These are phyloP conservation scores for Dacryopinax spathularia DNA, from an alignment of 768 basidiomycete species.

Conservation along the genomic window DNA sequence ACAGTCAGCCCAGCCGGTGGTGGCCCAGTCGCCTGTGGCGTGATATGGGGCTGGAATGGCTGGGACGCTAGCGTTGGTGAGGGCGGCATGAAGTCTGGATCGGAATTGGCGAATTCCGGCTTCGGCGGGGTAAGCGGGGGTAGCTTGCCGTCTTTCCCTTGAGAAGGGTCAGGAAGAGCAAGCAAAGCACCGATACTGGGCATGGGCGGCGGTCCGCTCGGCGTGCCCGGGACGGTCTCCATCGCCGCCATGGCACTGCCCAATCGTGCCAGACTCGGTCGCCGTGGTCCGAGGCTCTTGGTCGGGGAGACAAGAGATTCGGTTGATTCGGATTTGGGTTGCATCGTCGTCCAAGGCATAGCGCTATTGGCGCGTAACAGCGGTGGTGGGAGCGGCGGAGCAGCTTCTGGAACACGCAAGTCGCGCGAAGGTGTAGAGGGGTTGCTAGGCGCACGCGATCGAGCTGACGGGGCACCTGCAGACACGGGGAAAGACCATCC, in stretches of 20 bases:
- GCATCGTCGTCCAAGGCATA: neutral
- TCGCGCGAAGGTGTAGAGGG: neutral
- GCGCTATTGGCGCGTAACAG: neutral
- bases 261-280: neutral
- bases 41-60: constrained; percentile 8
- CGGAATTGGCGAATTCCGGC: neutral
- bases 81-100: neutral
- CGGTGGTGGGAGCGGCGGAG: neutral
- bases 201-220: neutral
- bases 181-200: neutral
- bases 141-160: neutral
- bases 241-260: neutral
- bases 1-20: neutral
- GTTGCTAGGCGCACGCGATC: neutral
- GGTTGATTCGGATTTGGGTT: neutral
- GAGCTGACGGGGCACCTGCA: neutral
- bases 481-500: neutral
- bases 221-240: neutral
- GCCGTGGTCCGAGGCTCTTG: neutral
- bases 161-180: neutral
- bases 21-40: neutral
- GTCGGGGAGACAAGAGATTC: neutral
- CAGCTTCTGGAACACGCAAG: neutral
- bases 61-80: neutral
- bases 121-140: neutral